phyloP scores from a whole-genome alignment of 106 monocot genomes.

The Apostasia ramifera region DNA sequence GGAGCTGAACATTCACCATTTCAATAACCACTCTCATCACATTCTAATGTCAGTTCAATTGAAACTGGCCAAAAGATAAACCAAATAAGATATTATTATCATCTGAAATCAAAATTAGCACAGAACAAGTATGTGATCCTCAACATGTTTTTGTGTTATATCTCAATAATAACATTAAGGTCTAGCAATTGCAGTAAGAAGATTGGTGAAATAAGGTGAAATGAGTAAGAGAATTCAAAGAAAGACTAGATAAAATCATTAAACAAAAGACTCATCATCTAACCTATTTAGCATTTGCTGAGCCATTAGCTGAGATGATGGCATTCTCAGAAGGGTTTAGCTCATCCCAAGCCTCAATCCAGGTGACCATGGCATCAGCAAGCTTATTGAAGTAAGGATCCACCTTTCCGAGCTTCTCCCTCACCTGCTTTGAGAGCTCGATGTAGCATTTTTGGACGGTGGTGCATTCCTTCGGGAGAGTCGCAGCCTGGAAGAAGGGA shows the following conservation, averaged over 20 bases:
- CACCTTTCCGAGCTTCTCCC: conserved; percentile 28
- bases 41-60: too few relatives aligned
- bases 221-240: not conserved
- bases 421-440: conserved; percentile 53
- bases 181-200: too few relatives aligned
- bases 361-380: conserved; percentile 52
- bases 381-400: conserved; percentile 49
- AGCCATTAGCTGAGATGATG: not conserved
- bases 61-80: too few relatives aligned
- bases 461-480: conserved; percentile 33
- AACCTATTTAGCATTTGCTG: conserved; percentile 17
- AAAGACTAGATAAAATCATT: too few relatives aligned
- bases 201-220: too few relatives aligned
- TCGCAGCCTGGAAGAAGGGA: conserved; percentile 43
- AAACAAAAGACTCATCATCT: not conserved
- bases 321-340: conserved; percentile 23
- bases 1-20: too few relatives aligned
- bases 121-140: too few relatives aligned
- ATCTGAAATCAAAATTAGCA: too few relatives aligned
- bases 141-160: too few relatives aligned
- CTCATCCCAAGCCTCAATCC: conserved; percentile 61
- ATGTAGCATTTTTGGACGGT: conserved; percentile 51
- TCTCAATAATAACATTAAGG: too few relatives aligned
- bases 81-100: too few relatives aligned
- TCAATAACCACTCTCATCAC: too few relatives aligned